phyloP scores from a whole-genome alignment of 495 filamentous ascomycete species.

The Podospora pseudocomata region DNA sequence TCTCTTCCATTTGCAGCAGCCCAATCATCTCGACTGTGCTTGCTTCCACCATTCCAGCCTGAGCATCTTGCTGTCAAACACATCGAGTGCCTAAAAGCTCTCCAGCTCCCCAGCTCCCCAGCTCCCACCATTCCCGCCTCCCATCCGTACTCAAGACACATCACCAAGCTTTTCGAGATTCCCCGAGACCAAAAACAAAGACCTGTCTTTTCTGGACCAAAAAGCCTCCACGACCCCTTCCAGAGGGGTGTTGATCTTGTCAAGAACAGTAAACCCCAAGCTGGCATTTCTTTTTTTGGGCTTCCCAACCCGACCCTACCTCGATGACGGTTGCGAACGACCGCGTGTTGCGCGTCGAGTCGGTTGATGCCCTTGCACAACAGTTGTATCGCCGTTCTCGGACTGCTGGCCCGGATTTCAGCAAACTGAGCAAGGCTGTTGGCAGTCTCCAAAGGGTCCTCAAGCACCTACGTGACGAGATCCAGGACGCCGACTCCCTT shows the following conservation, averaged over 20 bases:
- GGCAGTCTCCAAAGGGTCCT: constrained; percentile 46
- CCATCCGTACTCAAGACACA: neutral
- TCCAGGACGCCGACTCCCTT: constrained; percentile 46
- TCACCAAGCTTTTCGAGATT: neutral
- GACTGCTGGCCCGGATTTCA: constrained; percentile 39
- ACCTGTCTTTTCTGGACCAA: neutral
- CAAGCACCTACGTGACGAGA: constrained; percentile 48
- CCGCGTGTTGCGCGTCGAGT: constrained; percentile 35
- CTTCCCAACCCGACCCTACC: neutral
- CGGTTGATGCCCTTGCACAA: constrained; percentile 40
- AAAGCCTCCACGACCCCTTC: neutral
- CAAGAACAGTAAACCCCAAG: neutral
- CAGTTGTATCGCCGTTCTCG: constrained; percentile 39
- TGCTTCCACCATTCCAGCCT: neutral
- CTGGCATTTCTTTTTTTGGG: constrained; percentile 3
- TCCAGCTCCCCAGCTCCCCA: neutral
- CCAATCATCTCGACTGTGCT: too few relatives aligned
- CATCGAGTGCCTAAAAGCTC: neutral
- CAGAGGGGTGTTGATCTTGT: neutral
- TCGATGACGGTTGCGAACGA: constrained; percentile 26
- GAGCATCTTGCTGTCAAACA: neutral
- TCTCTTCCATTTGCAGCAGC: too few relatives aligned
- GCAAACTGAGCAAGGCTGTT: constrained; percentile 35
- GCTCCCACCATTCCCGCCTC: neutral
- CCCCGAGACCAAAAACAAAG: neutral